phyloP scores from a whole-genome alignment of 345 rosid species.

The Acer negundo region DNA sequence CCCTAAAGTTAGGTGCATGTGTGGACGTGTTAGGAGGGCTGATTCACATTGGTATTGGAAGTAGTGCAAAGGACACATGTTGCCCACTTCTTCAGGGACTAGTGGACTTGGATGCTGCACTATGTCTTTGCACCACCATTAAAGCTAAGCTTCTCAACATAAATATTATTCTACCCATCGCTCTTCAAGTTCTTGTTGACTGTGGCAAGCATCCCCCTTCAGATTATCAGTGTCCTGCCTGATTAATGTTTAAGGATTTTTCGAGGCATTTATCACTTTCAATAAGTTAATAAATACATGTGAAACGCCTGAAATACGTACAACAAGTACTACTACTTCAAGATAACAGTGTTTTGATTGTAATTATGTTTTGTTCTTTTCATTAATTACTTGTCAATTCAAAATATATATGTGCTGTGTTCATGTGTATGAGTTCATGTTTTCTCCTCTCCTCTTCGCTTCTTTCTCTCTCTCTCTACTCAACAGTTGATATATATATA shows the following conservation, averaged over 20 bases:
- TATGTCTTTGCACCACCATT: conserved; percentile 89
- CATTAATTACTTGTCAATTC: too few relatives aligned
- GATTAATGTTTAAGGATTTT: not conserved
- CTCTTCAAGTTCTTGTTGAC: conserved; percentile 75
- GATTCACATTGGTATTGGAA: conserved; percentile 71
- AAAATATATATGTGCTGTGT: too few relatives aligned
- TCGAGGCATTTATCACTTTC: not conserved
- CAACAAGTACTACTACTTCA: not conserved
- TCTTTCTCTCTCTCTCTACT: too few relatives aligned
- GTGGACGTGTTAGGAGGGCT: conserved; percentile 89
- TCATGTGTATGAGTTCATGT: too few relatives aligned
- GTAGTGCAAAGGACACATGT: conserved; percentile 68
- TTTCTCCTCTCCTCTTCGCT: too few relatives aligned
- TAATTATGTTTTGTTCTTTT: not conserved
- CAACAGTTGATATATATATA: too few relatives aligned
- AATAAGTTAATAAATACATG: not conserved
- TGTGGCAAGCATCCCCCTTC: conserved; percentile 82
- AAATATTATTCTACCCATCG: conserved; percentile 69
- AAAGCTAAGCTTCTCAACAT: conserved; percentile 76
- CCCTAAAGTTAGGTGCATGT: conserved; percentile 76
- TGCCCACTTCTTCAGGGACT: conserved; percentile 84
- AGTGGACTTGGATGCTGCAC: conserved; percentile 76
- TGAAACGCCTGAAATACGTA: not conserved
- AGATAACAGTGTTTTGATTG: too few relatives aligned
- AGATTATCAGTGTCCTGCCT: conserved; percentile 66